A percentile compares a stretch with the other conserved stretches of the same genome.
Conservation (phyloP, 345 rosid genomes). For the Sonneratia alba region DNA sequence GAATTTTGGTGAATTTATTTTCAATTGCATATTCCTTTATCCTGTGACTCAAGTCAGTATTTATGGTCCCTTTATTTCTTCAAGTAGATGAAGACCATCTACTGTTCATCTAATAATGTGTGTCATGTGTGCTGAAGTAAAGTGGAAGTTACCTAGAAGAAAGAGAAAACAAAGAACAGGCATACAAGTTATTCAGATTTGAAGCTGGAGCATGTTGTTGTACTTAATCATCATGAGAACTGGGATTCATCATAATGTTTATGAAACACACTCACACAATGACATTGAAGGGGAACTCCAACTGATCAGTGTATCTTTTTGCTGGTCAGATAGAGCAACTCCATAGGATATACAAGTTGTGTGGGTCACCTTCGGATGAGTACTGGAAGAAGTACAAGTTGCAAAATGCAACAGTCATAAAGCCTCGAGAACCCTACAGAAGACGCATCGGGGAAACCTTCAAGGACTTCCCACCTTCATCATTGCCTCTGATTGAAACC, state of each 20-base stretch:
- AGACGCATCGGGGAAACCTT: slow-evolving; percentile 59
- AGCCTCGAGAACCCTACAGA: slow-evolving; percentile 64
- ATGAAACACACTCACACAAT: too few species aligned
- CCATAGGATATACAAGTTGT: slow-evolving; percentile 82
- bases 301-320: not conserved
- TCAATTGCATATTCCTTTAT: too few species aligned
- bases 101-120: too few species aligned
- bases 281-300: not conserved
- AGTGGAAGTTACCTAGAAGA: too few species aligned
- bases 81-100: too few species aligned
- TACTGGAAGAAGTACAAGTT: slow-evolving; percentile 87
- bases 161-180: too few species aligned
- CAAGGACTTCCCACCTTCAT: slow-evolving; percentile 68
- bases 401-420: slow-evolving; percentile 68
- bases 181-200: too few species aligned
- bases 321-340: slow-evolving; percentile 66
- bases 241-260: not conserved
- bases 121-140: too few species aligned
- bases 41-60: too few species aligned
- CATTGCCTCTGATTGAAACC: slow-evolving; percentile 67
- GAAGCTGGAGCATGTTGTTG: too few species aligned
- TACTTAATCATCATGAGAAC: not conserved
- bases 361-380: slow-evolving; percentile 91
- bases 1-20: too few species aligned
- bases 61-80: too few species aligned